Evolutionary conservation across 73 alveolate species (phyloP).

Genomic region (Durusdinium trenchii): DNA sequence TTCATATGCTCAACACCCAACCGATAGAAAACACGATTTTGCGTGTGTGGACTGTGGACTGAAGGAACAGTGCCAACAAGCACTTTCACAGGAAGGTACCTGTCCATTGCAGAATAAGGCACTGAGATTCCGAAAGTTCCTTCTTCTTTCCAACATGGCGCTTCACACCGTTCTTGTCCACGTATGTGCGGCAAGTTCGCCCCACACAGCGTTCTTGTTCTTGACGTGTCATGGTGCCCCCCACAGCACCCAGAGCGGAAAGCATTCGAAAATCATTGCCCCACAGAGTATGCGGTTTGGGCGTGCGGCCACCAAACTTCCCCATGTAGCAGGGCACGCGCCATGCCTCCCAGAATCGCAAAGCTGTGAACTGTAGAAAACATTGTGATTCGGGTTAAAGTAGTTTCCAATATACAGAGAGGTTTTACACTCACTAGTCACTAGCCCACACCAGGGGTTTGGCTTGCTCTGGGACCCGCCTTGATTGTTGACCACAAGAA

Average conservation of each 20-base stretch:
- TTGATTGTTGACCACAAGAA: neutral
- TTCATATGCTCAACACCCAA: too few relatives aligned
- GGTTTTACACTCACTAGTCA: neutral
- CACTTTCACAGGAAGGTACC: neutral
- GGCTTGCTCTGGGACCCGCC: too few relatives aligned
- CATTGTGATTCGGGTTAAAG: neutral
- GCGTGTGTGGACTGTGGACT: too few relatives aligned
- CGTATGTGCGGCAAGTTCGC: neutral
- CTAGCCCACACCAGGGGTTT: neutral
- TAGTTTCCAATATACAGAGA: too few relatives aligned
- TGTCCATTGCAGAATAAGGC: neutral
- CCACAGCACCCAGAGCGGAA: neutral
- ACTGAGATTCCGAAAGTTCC: neutral
- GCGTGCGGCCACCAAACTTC: neutral
- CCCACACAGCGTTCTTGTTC: neutral
- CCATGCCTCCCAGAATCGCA: neutral
- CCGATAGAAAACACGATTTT: too few relatives aligned
- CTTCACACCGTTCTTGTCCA: neutral
- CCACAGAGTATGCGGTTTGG: neutral
- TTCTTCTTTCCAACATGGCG: neutral
- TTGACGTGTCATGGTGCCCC: neutral
- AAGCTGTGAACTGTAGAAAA: neutral
- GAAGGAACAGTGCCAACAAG: too few relatives aligned
- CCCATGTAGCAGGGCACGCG: constrained; percentile 10
- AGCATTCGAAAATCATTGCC: neutral